These are phyloP conservation scores for Populus hybrid DNA, from an alignment of 441 rosid species.

Conservation along the genomic window DNA sequence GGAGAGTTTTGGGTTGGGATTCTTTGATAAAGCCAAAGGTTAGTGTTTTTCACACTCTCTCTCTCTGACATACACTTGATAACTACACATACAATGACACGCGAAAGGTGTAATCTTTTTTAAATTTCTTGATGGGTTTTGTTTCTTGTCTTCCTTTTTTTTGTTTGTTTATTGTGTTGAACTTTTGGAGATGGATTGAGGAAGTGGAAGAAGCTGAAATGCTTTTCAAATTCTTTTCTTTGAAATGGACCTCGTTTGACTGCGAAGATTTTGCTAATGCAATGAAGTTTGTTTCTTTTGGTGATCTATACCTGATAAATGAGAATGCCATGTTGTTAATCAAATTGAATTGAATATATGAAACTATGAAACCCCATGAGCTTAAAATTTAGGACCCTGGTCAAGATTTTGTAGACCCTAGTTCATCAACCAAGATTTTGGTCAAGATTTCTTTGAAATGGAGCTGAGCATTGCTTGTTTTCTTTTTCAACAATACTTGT, in stretches of 20 bases:
- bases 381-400: neutral
- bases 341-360: neutral
- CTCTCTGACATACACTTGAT: neutral
- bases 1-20: neutral
- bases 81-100: neutral
- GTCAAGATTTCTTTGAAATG: no score
- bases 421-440: neutral
- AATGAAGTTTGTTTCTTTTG: neutral
- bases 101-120: neutral
- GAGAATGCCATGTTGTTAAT: neutral
- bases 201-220: neutral
- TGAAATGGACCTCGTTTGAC: neutral
- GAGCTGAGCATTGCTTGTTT: neutral
- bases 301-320: neutral
- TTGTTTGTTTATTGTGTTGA: neutral
- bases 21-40: neutral
- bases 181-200: neutral
- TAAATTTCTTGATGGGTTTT: neutral
- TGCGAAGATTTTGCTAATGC: neutral
- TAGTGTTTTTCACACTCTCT: neutral
- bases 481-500: neutral
- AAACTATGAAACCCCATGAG: neutral
- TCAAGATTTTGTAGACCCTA: neutral
- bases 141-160: neutral
- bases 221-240: neutral